phyloP scores from a whole-genome alignment of 2,329 filamentous ascomycete genomes.

The Alternaria consortialis region DNA sequence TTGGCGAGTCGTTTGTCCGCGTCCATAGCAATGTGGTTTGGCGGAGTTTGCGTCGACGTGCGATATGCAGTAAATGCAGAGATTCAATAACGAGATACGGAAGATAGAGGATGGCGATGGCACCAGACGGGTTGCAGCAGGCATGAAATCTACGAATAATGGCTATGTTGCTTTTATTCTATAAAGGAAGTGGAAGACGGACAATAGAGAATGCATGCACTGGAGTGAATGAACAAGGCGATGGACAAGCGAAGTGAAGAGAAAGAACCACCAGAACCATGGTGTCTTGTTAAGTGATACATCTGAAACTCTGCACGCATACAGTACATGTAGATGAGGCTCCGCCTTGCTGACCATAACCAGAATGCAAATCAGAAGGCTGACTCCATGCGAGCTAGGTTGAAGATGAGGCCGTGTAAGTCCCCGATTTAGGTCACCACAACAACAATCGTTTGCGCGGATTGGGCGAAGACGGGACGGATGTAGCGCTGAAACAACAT shows the following conservation, averaged over 20 bases:
- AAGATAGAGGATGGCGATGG: neutral
- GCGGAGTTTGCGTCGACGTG: constrained; percentile 21
- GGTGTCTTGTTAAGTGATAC: constrained; percentile 11
- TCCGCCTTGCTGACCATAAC: constrained; percentile 20
- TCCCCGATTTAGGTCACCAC: constrained; percentile 26
- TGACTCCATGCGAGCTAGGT: constrained; percentile 24
- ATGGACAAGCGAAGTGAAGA: constrained; percentile 14
- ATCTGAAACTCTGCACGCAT: constrained; percentile 27
- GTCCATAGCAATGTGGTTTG: constrained; percentile 36
- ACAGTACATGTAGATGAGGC: constrained; percentile 33
- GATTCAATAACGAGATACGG: neutral
- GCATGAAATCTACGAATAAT: constrained; percentile 13
- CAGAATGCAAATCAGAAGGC: constrained; percentile 22
- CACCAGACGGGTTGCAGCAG: neutral
- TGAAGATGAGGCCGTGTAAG: constrained; percentile 24
- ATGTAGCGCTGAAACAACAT: constrained; percentile 4
- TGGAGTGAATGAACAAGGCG: constrained; percentile 10
- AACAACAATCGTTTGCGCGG: constrained; percentile 10
- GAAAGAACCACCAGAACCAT: constrained; percentile 14
- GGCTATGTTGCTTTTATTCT: constrained; percentile 22
- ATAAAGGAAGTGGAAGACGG: constrained; percentile 11
- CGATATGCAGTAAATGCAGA: neutral
- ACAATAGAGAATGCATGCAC: neutral
- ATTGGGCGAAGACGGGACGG: constrained; percentile 11
- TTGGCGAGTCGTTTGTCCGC: constrained; percentile 43